A percentile compares a stretch with the other conserved stretches of the same genome.
Evolutionary conservation across 352 stramenopile genomes (phyloP).

Genomic region (Phytophthora colocasiae): DNA sequence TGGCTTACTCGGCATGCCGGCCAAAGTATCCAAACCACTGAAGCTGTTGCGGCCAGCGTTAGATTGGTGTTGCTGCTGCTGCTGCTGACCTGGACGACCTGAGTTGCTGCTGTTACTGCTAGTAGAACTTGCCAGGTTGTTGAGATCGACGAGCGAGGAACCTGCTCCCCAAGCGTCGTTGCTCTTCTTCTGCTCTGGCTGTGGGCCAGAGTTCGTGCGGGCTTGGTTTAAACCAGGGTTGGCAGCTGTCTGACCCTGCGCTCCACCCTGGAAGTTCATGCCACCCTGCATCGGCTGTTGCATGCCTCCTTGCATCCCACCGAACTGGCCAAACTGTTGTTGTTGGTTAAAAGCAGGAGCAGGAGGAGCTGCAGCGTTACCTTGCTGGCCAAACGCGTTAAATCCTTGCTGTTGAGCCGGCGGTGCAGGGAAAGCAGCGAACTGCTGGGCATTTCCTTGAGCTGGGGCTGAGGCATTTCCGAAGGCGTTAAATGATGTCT

Average conservation of each 20-base stretch:
- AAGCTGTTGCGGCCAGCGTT: constrained; percentile 73
- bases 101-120: constrained; percentile 30
- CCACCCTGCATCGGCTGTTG: constrained; percentile 47
- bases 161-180: constrained; percentile 85
- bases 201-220: constrained; percentile 38
- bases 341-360: constrained; percentile 63
- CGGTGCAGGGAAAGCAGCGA: constrained; percentile 50
- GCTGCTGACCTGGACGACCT: constrained; percentile 40
- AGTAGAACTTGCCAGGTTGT: constrained; percentile 60
- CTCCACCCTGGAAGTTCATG: constrained; percentile 38
- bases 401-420: constrained; percentile 55
- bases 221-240: constrained; percentile 45
- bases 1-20: constrained; percentile 77
- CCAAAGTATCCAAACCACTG: constrained; percentile 81
- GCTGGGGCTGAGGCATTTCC: constrained; percentile 37
- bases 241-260: constrained; percentile 49
- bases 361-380: constrained; percentile 36
- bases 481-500: constrained; percentile 72
- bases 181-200: constrained; percentile 55
- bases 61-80: constrained; percentile 37
- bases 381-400: constrained; percentile 57
- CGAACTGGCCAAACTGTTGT: constrained; percentile 55
- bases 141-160: constrained; percentile 82
- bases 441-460: constrained; percentile 42
- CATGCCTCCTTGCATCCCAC: constrained; percentile 49